These are phyloP conservation scores for Quercus ilex DNA, from an alignment of 306 rosid species.

Conservation along the genomic window DNA sequence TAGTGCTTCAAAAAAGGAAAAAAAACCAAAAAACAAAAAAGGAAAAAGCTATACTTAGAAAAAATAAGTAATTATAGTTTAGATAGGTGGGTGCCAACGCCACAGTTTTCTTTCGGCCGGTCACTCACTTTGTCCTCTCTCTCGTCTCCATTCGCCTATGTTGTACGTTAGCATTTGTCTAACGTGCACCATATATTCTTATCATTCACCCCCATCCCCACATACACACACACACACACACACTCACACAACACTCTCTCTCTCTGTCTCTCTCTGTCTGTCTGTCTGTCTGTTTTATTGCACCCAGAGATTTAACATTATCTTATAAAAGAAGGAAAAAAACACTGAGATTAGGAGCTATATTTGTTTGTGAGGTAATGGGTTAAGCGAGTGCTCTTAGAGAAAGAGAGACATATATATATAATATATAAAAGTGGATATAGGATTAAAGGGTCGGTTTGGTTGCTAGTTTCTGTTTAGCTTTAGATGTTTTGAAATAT, in stretches of 20 bases:
- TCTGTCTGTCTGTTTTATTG: constrained; percentile 4
- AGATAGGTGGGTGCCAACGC: constrained; percentile 42
- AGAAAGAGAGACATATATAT: neutral
- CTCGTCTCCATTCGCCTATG: constrained; percentile 16
- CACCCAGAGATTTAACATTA: constrained; percentile 5
- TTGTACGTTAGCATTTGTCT: constrained; percentile 40
- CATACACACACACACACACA: neutral
- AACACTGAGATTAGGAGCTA: constrained; percentile 20
- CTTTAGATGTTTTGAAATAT: neutral
- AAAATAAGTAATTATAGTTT: constrained; percentile 8
- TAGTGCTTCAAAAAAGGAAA: neutral
- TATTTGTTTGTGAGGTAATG: constrained; percentile 6
- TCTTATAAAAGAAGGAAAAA: neutral
- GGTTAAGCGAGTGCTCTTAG: constrained; percentile 15
- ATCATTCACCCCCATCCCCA: constrained; percentile 32
- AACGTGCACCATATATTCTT: constrained; percentile 37
- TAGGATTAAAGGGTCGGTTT: neutral
- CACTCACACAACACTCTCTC: neutral
- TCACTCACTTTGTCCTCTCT: constrained; percentile 49
- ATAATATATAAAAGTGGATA: neutral
- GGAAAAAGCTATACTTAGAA: neutral
- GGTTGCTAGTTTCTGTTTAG: neutral
- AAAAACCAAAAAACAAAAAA: neutral
- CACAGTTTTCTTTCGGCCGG: constrained; percentile 53
- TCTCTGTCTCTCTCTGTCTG: neutral